Percentiles rank a stretch among this genome's conserved stretches.
Conservation (phyloP, 1,139 yeast genomes). For the Pichia sorboxylosa region DNA sequence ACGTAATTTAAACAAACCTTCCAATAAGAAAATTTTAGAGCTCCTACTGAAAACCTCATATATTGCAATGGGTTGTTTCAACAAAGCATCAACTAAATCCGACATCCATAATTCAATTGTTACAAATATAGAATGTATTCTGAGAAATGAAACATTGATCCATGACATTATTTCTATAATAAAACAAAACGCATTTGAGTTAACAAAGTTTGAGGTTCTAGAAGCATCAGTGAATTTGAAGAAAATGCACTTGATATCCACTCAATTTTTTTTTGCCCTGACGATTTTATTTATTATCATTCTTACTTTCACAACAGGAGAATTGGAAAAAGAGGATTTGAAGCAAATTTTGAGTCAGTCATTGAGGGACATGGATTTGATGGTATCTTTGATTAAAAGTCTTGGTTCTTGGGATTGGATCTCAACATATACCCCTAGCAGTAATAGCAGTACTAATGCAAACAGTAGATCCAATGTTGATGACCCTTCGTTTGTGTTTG, state of each 20-base stretch:
- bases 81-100: slow-evolving; percentile 8
- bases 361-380: slow-evolving; percentile 11
- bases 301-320: slow-evolving; percentile 11
- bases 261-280: slow-evolving; percentile 30
- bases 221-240: slow-evolving; percentile 8
- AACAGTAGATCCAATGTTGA: slow-evolving; percentile 21
- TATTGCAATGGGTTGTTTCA: slow-evolving; percentile 20
- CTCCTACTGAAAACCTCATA: slow-evolving; percentile 10
- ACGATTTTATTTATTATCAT: slow-evolving; percentile 29
- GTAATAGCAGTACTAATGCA: too few species aligned
- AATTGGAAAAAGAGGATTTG: slow-evolving; percentile 5
- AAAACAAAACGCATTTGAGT: slow-evolving; percentile 5
- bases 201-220: slow-evolving; percentile 15
- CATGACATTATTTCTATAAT: slow-evolving; percentile 4
- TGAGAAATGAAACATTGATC: slow-evolving; percentile 4
- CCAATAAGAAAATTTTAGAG: slow-evolving; percentile 5
- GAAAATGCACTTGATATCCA: slow-evolving; percentile 14
- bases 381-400: slow-evolving; percentile 36
- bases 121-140: slow-evolving; percentile 6
- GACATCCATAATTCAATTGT: slow-evolving; percentile 13
- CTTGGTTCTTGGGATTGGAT: slow-evolving; percentile 63
- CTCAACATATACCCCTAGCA: too few species aligned
- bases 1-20: not conserved
- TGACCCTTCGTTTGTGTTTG: slow-evolving; percentile 10
- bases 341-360: slow-evolving; percentile 5